These are phyloP conservation scores for Chrysochromulina parva DNA, from an alignment of 78 protist species.

Conservation along the genomic window DNA sequence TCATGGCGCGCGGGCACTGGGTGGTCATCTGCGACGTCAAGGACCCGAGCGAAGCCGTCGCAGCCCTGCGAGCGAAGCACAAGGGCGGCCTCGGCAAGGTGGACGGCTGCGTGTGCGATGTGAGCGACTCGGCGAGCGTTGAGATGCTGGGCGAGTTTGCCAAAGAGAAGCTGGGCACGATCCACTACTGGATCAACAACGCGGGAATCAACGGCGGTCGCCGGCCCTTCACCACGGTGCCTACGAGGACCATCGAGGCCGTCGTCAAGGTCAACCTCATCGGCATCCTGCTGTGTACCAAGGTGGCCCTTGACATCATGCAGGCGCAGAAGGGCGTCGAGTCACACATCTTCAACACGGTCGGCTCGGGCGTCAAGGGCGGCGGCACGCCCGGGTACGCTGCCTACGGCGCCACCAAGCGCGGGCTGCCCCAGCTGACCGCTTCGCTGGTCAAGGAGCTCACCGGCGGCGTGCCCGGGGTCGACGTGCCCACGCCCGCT, in stretches of 20 bases:
- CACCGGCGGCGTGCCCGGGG: constrained; percentile 36
- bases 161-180: not conserved
- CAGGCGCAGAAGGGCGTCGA: not conserved
- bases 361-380: constrained; percentile 52
- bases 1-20: constrained; percentile 24
- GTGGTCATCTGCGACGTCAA: constrained; percentile 50
- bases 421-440: constrained; percentile 56
- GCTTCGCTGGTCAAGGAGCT: constrained; percentile 42
- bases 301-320: constrained; percentile 36
- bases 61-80: not conserved
- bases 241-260: constrained; percentile 19
- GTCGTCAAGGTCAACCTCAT: constrained; percentile 50
- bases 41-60: not conserved
- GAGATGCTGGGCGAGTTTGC: constrained; percentile 12
- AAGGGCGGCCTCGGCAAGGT: not conserved
- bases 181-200: constrained; percentile 49
- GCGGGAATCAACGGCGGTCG: constrained; percentile 49
- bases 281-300: constrained; percentile 43
- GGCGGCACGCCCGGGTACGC: constrained; percentile 54
- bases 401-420: constrained; percentile 51
- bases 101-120: not conserved
- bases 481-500: not conserved
- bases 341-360: constrained; percentile 49
- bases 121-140: constrained; percentile 7
- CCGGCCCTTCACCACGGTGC: not conserved